Evolutionary conservation across 1,284 basidiomycete genomes (phyloP), one percentile per base, ranked within the genome.

Genomic region (Xerocomus amazonicus): DNA sequence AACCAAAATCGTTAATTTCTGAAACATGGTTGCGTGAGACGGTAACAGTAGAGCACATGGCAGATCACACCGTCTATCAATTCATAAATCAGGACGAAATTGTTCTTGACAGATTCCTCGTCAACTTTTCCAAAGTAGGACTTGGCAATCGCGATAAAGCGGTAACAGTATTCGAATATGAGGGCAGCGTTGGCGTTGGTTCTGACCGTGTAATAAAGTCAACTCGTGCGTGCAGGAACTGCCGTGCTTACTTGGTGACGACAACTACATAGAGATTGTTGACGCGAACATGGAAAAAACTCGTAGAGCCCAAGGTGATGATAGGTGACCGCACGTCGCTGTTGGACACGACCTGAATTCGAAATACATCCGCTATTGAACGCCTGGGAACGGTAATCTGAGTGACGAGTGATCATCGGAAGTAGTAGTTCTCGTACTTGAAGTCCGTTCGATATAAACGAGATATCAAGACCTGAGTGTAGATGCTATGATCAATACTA

Each of bases 1-100:
- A 99, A 36, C 97, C 96, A 73, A 98, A 99, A 72, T 99, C 96
- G 64, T 92, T 85, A 67, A 98, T 97, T 73, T 99, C 95, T 97
- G 48, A 23, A 67, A 36, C 31, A 14, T 38, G 26, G 6, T 32
- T 38, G 23, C 42, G 51, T 48, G 31, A 53, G 47, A 37, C 17
- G 23, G 6, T 4, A n/a, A 38, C 9, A 13, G 12, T 10, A 42
- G 17, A 35, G 23, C 6, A n/a, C 13, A 34, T 10, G 27, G 8
- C 5, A 16, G 27, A 33, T 55, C 79, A 48, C 56, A 93, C 93
- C 94, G 62, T 97, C 94, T 55, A 97, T 87, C 29, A 97, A 79
- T 70, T 97, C 94, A 63, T 97, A 97, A 48, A 97, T 94, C 47
- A 97, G 73, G 33, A 94, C 91, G 73, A 99, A 99, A 74, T 99